These are phyloP conservation scores for Didymosphaeria variabile DNA, from an alignment of 2,329 filamentous ascomycete species.

Conservation along the genomic window DNA sequence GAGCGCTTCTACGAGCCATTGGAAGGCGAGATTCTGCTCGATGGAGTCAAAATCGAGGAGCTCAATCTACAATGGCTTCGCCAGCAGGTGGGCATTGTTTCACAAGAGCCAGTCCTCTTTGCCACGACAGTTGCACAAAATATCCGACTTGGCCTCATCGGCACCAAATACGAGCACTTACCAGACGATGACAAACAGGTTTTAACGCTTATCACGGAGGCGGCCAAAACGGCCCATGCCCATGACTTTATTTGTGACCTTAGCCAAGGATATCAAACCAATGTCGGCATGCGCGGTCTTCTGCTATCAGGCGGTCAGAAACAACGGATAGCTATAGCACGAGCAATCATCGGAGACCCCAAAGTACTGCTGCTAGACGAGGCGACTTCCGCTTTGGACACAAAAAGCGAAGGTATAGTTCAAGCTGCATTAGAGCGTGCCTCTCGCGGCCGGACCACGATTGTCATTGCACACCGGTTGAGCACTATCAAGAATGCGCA, in stretches of 20 bases:
- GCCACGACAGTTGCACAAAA: conserved; percentile 85
- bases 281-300: conserved; percentile 90
- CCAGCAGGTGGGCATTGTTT: neutral
- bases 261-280: conserved; percentile 86
- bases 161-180: conserved; percentile 70
- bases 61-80: conserved; percentile 1
- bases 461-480: conserved; percentile 89
- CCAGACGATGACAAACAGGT: conserved; percentile 80
- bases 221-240: conserved; percentile 70
- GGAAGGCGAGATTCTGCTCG: conserved; percentile 69
- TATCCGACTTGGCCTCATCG: conserved; percentile 75
- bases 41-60: conserved; percentile 69
- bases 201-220: conserved; percentile 53
- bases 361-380: conserved; percentile 90
- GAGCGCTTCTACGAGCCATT: conserved; percentile 92
- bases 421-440: conserved; percentile 74
- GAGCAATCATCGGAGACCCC: conserved; percentile 84
- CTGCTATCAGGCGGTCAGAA: conserved; percentile 90
- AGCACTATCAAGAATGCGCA: conserved; percentile 90
- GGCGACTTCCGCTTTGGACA: conserved; percentile 88
- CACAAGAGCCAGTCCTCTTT: conserved; percentile 68
- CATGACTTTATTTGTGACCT: conserved; percentile 84
- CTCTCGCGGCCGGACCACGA: conserved; percentile 83
- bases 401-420: conserved; percentile 77
- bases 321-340: conserved; percentile 90